Evolutionary conservation across 306 rosid species (phyloP).

Genomic region (Lupinus albus): DNA sequence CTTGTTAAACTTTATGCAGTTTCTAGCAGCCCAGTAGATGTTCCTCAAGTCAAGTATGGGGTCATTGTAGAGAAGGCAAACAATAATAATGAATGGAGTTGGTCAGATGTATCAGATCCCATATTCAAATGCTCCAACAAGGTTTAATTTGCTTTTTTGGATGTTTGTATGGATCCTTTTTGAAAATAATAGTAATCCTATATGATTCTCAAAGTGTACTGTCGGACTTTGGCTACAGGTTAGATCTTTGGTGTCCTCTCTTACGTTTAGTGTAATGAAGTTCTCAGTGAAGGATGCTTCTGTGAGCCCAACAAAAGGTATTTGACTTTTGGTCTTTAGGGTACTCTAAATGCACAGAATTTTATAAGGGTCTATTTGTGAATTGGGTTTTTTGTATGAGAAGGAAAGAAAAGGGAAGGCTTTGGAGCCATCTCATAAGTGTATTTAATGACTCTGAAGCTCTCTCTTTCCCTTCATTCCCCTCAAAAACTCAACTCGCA

Average conservation of each 20-base stretch:
- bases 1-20: slow-evolving; percentile 55
- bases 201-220: slow-evolving; percentile 34
- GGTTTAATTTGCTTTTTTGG: slow-evolving; percentile 54
- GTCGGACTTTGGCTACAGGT: slow-evolving; percentile 57
- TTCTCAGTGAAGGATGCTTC: slow-evolving; percentile 76
- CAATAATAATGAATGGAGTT: slow-evolving; percentile 63
- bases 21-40: slow-evolving; percentile 82
- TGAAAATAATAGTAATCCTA: slow-evolving; percentile 29
- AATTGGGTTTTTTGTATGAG: no score
- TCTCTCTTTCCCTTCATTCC: no score
- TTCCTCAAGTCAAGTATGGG: slow-evolving; percentile 87
- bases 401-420: no score
- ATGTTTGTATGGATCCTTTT: slow-evolving; percentile 12
- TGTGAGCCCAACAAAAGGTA: slow-evolving; percentile 71
- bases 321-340: slow-evolving; percentile 16
- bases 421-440: no score
- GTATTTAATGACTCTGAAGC: no score
- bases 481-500: no score
- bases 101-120: slow-evolving; percentile 71
- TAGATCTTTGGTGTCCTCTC: slow-evolving; percentile 68
- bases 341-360: slow-evolving; percentile 20
- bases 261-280: slow-evolving; percentile 64
- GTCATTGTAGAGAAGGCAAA: slow-evolving; percentile 55
- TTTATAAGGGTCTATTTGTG: no score
- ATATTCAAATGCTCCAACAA: slow-evolving; percentile 66